Conservation (phyloP, 768 basidiomycete species). For the Polyporus arcularius region DNA sequence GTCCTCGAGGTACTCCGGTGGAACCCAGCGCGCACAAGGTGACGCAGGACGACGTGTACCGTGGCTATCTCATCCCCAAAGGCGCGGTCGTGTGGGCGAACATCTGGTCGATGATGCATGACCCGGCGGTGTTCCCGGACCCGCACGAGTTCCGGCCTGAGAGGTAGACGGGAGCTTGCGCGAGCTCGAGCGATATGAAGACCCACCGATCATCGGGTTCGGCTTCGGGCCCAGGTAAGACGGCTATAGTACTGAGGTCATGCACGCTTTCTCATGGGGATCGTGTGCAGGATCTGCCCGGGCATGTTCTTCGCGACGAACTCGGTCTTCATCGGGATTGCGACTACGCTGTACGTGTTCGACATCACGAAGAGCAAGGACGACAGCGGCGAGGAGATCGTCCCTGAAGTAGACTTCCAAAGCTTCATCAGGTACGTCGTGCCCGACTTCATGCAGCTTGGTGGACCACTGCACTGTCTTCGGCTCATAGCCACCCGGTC, state of each 20-base stretch:
- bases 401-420: constrained; percentile 24
- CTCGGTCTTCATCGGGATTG: constrained; percentile 28
- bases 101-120: constrained; percentile 34
- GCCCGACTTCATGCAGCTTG: too few species aligned
- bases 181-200: constrained; percentile 19
- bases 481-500: constrained; percentile 14
- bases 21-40: constrained; percentile 31
- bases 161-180: constrained; percentile 22
- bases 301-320: constrained; percentile 31
- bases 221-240: constrained; percentile 26
- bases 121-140: constrained; percentile 27
- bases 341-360: constrained; percentile 27
- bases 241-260: too few species aligned
- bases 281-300: constrained; percentile 28
- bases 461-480: not conserved
- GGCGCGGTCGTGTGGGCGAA: constrained; percentile 33
- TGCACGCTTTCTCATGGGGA: not conserved
- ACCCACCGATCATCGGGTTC: constrained; percentile 22
- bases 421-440: constrained; percentile 25
- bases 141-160: constrained; percentile 31
- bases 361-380: constrained; percentile 24
- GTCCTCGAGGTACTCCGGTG: constrained; percentile 30
- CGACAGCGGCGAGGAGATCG: constrained; percentile 23
- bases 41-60: constrained; percentile 30
- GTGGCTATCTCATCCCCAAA: constrained; percentile 29